Base-by-base conservation (phyloP, 169 alveolate species). In the Cryptosporidium ryanae region DNA sequence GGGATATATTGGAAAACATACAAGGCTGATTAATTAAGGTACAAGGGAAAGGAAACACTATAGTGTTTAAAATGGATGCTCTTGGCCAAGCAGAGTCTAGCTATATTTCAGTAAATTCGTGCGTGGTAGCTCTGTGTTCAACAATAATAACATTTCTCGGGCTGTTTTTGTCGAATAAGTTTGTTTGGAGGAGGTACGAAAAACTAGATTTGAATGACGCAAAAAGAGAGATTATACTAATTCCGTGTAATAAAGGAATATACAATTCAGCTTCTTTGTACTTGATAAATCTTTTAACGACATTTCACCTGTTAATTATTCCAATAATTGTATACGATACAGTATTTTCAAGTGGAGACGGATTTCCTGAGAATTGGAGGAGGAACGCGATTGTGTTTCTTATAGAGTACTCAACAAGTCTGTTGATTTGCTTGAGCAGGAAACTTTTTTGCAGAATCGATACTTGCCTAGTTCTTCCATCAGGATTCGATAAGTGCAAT, bases 181-280 rank as follows among this genome's bases (percentile, higher is more conserved):
- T 68, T 50, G 1, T 68, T 0, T 68, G 83, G 83, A 68, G 66
- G 55, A 50, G 66, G 13, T 68, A 68, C 52, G 66, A 52, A 21
- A 68, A 55, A 38, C 49, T 50, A 12, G 13, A 25, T 4, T 68
- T 23, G 32, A 68, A 55, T 29, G 34, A 68, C 50, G 55, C 49
- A 12, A 21, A 43, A 10, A 31, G 29, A 31, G 83, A 68, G 23
- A 68, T 55, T 49, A 34, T 68, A 13, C 17, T 68, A 2, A 52
- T 68, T 12, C 83, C 83, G 2, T 68, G 83, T 54, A 68, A 49
- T 17, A 27, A 32, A 27, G 55, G 29, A 27, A n/a, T 68, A 7
- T 68, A 68, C 23, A 50, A 43, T 0, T 50, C 12, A n/a, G 15
- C 52, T 4, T 68, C 55, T 44, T 31, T 59, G 27, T 49, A 8